Base-by-base conservation (phyloP, 1,139 yeast genomes). In the Blastobotrys petasosporus region DNA sequence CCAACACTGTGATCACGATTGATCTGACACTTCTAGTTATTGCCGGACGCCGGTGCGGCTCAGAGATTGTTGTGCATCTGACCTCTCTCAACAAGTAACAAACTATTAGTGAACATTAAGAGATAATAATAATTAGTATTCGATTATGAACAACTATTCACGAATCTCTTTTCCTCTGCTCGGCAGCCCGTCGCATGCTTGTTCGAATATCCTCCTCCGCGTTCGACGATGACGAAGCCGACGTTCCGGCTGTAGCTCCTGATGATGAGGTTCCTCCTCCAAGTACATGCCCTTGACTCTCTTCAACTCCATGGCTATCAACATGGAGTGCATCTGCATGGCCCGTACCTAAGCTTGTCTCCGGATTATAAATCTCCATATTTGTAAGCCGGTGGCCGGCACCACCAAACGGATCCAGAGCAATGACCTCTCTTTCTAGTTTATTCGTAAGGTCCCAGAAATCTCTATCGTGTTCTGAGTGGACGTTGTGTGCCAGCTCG, bases 401-500 rank as follows among this genome's bases (percentile, higher is more conserved):
- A 23, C 45, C 41, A 10, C 60, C 60, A 44, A 57, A 57, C 12
- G 70, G 70, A 46, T 67, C 66, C 25, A 65, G 49, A 7, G 50
- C 56, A 11, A 64, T 56, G 13, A 63, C 68, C 46, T 68, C 69
- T 39, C 54, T 53, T 48, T 65, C 69, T 25, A 67, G 59, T 39
- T 48, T 53, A 37, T 57, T 53, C 46, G 66, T 63, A 15, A 68
- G 57, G n/a, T 54, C 59, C 70, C 71, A 67, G 49, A 69, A 69
- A 42, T 58, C 48, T 13, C 58, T 51, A 48, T 66, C 65, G 50
- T 69, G 73, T 12, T 65, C 69, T 3, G 57, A 51, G 44, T 60
- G 58, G 10, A 59, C 64, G 46, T 67, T 69, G 47, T 69, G 73
- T 7, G 72, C 61, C 20, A 69, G 58, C 49, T 69, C 73, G 47